Conservation (phyloP, 768 basidiomycete species). For the Phallus indusiatus region DNA sequence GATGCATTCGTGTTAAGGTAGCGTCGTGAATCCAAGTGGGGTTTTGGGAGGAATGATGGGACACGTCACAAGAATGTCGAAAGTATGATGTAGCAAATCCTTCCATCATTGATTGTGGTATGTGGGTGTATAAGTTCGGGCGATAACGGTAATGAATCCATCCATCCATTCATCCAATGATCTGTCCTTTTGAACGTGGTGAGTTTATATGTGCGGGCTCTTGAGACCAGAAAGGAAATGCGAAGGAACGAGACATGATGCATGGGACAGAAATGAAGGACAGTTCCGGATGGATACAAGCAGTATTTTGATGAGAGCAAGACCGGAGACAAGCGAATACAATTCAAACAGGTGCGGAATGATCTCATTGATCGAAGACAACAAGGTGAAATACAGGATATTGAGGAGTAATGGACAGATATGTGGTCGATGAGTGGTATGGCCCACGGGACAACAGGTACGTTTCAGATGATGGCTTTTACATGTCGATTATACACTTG, state of each 20-base stretch:
- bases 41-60: not conserved
- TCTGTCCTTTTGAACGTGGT: not conserved
- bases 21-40: not conserved
- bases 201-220: too few species aligned
- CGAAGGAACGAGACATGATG: not conserved
- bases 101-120: not conserved
- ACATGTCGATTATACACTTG: not conserved
- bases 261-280: not conserved
- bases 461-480: not conserved
- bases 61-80: not conserved
- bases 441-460: not conserved
- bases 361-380: not conserved
- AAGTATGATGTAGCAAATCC: not conserved
- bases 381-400: not conserved
- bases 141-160: not conserved
- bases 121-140: not conserved
- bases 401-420: not conserved
- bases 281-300: not conserved
- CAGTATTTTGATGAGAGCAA: not conserved
- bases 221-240: not conserved
- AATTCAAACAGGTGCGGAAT: not conserved
- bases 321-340: not conserved
- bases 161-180: not conserved
- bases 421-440: not conserved
- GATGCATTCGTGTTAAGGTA: too few species aligned